Evolutionary conservation across 192 early-diverging fungal species (phyloP).

Genomic region (Linnemannia zychae): DNA sequence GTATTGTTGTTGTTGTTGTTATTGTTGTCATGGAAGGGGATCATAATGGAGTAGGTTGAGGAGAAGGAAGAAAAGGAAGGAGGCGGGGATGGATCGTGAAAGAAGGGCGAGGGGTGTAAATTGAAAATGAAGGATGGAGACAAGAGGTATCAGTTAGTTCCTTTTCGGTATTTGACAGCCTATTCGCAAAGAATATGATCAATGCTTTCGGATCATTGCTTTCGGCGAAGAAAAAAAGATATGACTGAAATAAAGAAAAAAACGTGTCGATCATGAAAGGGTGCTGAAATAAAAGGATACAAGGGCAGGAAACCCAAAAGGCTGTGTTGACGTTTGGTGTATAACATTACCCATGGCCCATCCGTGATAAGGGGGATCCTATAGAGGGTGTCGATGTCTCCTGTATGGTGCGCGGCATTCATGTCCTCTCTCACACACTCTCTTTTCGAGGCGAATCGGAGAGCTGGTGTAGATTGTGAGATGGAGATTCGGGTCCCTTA

Average conservation of each 20-base stretch:
- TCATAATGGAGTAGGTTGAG: neutral
- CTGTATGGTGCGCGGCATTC: neutral
- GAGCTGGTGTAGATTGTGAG: neutral
- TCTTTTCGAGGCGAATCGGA: neutral
- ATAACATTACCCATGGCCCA: conserved; percentile 36
- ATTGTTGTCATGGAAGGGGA: too few relatives aligned
- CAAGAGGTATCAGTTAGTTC: neutral
- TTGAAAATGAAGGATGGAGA: neutral
- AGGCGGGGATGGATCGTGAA: neutral
- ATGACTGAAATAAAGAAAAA: neutral
- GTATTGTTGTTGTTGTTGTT: neutral
- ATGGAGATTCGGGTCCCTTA: neutral
- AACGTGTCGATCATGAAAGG: neutral
- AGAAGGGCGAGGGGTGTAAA: neutral
- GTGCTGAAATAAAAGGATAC: neutral
- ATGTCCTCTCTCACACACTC: neutral
- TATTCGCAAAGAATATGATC: neutral
- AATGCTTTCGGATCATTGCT: too few relatives aligned
- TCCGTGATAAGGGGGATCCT: conserved; percentile 35
- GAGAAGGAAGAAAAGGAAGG: neutral
- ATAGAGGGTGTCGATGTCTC: conserved; percentile 32
- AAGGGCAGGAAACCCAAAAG: neutral
- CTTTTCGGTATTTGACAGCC: neutral
- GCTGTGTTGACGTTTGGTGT: neutral
- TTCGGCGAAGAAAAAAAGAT: neutral